phyloP scores from a whole-genome alignment of 176 grass and related monocot genomes.

The Puccinellia tenuiflora region DNA sequence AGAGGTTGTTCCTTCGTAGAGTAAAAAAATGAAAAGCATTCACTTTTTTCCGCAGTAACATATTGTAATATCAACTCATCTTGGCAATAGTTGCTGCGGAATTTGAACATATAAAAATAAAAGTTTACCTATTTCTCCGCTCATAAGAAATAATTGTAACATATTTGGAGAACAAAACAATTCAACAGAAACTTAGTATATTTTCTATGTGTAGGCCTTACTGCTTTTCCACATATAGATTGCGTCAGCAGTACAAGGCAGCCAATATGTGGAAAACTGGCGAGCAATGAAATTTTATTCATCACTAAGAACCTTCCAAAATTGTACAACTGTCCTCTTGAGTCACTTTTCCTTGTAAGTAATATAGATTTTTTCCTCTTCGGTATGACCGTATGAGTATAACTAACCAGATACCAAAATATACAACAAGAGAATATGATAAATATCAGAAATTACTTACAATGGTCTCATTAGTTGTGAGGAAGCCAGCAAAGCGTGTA shows the following conservation, averaged over 20 bases:
- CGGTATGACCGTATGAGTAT: neutral
- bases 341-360: neutral
- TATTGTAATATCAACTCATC: neutral
- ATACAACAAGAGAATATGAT: neutral
- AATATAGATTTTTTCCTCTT: neutral
- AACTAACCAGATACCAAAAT: neutral
- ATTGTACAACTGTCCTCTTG: neutral
- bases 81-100: neutral
- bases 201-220: neutral
- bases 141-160: neutral
- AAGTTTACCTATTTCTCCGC: neutral
- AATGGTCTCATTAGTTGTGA: slow-evolving; percentile 59
- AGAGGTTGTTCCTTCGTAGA: neutral
- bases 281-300: neutral
- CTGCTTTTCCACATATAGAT: neutral
- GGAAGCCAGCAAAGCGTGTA: slow-evolving; percentile 83
- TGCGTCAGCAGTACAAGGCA: neutral
- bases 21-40: neutral
- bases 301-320: neutral
- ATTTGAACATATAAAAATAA: neutral
- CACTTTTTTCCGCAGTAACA: neutral
- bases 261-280: neutral
- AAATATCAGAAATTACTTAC: slow-evolving; percentile 48
- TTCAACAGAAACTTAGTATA: neutral
- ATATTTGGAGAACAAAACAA: neutral